phyloP scores from a whole-genome alignment of 192 early-diverging fungal genomes.

The Funneliformis geosporum region DNA sequence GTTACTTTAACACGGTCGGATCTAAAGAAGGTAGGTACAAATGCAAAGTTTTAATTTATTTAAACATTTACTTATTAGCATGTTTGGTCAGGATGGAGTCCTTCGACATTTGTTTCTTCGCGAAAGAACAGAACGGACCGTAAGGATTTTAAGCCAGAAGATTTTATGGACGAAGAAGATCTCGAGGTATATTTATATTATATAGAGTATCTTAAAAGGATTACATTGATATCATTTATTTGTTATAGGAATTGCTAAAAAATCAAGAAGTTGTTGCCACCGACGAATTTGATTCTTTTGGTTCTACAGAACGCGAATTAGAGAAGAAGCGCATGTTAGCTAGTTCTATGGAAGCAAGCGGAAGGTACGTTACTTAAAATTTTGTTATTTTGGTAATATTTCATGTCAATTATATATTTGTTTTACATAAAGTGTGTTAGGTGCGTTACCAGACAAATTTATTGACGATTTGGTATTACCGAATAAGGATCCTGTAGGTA shows the following conservation, averaged over 20 bases:
- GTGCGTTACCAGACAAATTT: slow-evolving; percentile 48
- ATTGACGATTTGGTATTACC: slow-evolving; percentile 65
- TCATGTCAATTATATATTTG: neutral
- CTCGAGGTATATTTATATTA: slow-evolving; percentile 52
- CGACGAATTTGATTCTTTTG: slow-evolving; percentile 69
- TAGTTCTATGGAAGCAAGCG: slow-evolving; percentile 45
- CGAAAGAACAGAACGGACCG: slow-evolving; percentile 59
- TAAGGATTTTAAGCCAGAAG: slow-evolving; percentile 63
- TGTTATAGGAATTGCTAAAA: slow-evolving; percentile 50
- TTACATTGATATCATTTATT: neutral
- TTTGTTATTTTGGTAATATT: neutral
- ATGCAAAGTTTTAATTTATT: neutral
- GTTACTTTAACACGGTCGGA: slow-evolving; percentile 93
- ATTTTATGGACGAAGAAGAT: slow-evolving; percentile 99
- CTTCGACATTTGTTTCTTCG: slow-evolving; percentile 77
- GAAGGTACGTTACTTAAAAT: slow-evolving; percentile 39
- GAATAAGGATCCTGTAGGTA: slow-evolving; percentile 59
- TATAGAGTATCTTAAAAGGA: neutral
- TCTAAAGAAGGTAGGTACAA: slow-evolving; percentile 82
- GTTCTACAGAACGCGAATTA: slow-evolving; percentile 63
- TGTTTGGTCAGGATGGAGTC: slow-evolving; percentile 67
- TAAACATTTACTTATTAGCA: neutral
- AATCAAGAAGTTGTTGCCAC: slow-evolving; percentile 56
- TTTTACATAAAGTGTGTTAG: slow-evolving; percentile 37
- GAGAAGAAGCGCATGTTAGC: slow-evolving; percentile 48